Evolutionary conservation across 2,329 filamentous ascomycete species (phyloP), one percentile per base, ranked within the genome.

Genomic region (Cercospora sp.): DNA sequence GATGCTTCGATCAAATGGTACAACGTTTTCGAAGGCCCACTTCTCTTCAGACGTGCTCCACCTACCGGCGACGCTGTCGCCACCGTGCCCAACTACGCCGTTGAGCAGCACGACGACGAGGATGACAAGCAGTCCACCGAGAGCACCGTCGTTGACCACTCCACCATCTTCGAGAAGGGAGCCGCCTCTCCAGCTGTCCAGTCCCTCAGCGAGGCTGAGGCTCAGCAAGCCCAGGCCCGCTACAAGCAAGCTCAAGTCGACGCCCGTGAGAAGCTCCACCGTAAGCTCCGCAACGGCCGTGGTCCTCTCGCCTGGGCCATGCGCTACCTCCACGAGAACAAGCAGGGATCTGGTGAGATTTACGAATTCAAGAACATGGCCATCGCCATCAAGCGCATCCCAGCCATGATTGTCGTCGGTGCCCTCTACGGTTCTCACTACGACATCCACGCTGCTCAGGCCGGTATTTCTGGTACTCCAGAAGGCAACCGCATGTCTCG

Each of bases 251-350:
- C 91, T 64, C 76, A 89, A 64, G 83, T 81, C 4, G 79, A 87
- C 66, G 87, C 85, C 7, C 82, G 89, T 67, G 83, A 83, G 20
- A 83, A 81, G 57, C 84, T 90, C 74, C 87, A 90, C 76, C 86
- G 86, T 23, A 87, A 87, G 73, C 87, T 94, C 64, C 81, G 86
- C 66, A 82, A 86, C 78, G 85, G 83, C 67, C 81, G 81, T 1
- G 90, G 91, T 28, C 90, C 90, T 61, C 84, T 94, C n/a, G 91
- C 89, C 74, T 94, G 91, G 91, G 92, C 90, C 42, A 91, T 94
- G 89, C 90, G 91, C 73, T 87, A 84, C 61, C 88, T 94, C 20
- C 90, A 87, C 76, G 84, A 91, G 75, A 91, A 93, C 83, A 90
- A 87, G 59, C 86, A 92, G 80, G 90, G 90, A 18, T 78, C 88